Evolutionary conservation across 306 rosid species (phyloP).

Genomic region (Senna siamea): DNA sequence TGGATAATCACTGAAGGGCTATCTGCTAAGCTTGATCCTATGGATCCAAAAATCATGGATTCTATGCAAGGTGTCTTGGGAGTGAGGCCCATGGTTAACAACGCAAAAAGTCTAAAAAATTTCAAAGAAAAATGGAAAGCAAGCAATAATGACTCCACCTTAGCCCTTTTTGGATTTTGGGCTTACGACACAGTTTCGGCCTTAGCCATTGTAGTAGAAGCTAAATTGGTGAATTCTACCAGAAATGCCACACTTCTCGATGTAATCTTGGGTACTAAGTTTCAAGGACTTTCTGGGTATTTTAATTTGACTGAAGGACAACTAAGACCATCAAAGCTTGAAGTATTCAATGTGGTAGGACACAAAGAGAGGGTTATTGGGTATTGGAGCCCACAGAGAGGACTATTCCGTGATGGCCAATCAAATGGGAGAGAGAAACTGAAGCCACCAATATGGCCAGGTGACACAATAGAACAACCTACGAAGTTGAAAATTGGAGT

Average conservation of each 20-base stretch:
- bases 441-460: constrained; percentile 50
- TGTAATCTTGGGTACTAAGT: constrained; percentile 7
- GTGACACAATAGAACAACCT: constrained; percentile 26
- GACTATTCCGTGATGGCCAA: too few relatives aligned
- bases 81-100: constrained; percentile 38
- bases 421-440: not conserved
- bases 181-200: constrained; percentile 54
- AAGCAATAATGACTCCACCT: not conserved
- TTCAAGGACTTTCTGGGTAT: constrained; percentile 41
- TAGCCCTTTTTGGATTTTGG: constrained; percentile 40
- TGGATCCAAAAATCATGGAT: constrained; percentile 8
- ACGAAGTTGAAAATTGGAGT: constrained; percentile 48
- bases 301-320: constrained; percentile 37
- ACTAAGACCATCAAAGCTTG: constrained; percentile 37
- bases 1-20: constrained; percentile 40
- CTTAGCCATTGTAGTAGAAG: constrained; percentile 37
- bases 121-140: constrained; percentile 33
- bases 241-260: constrained; percentile 8
- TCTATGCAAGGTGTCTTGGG: constrained; percentile 56
- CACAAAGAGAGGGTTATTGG: constrained; percentile 45
- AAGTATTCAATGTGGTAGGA: constrained; percentile 46
- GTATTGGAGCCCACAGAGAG: constrained; percentile 39
- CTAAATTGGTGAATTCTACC: not conserved
- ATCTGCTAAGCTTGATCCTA: constrained; percentile 33
- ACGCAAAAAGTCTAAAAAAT: not conserved